Percentiles rank a stretch among this genome's conserved stretches.
Conservation (phyloP, 257 asterid species). For the Solanum rostratum region DNA sequence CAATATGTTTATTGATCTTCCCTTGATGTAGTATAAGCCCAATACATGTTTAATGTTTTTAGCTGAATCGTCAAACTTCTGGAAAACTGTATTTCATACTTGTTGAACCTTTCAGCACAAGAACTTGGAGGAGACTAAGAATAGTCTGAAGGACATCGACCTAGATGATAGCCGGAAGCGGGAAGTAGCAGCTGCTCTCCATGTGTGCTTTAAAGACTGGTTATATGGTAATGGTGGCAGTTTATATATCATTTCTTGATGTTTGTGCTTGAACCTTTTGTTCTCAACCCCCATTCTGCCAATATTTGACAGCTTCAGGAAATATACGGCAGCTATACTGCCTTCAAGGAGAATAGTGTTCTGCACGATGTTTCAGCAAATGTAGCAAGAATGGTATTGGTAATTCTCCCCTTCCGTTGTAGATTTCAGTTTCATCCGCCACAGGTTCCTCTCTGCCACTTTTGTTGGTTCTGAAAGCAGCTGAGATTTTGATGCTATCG, state of each 20-base stretch:
- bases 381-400: neutral
- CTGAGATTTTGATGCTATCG: constrained; percentile 2
- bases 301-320: constrained; percentile 68
- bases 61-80: neutral
- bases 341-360: constrained; percentile 56
- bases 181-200: constrained; percentile 76
- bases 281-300: neutral
- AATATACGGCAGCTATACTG: constrained; percentile 91
- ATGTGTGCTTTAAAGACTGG: constrained; percentile 88
- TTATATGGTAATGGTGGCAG: constrained; percentile 54
- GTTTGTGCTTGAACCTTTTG: neutral
- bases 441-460: neutral
- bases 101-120: constrained; percentile 40
- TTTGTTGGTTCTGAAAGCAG: constrained; percentile 6
- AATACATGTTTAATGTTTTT: neutral
- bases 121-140: constrained; percentile 64
- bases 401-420: neutral
- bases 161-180: constrained; percentile 86
- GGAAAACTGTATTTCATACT: neutral
- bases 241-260: neutral
- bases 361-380: neutral
- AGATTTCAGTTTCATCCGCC: neutral
- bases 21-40: neutral
- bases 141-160: constrained; percentile 60
- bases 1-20: neutral